Evolutionary conservation across 23 red algal genomes (phyloP), one percentile per base, ranked within the genome.

Genomic region (Cyanidioschyzon merolae): DNA sequence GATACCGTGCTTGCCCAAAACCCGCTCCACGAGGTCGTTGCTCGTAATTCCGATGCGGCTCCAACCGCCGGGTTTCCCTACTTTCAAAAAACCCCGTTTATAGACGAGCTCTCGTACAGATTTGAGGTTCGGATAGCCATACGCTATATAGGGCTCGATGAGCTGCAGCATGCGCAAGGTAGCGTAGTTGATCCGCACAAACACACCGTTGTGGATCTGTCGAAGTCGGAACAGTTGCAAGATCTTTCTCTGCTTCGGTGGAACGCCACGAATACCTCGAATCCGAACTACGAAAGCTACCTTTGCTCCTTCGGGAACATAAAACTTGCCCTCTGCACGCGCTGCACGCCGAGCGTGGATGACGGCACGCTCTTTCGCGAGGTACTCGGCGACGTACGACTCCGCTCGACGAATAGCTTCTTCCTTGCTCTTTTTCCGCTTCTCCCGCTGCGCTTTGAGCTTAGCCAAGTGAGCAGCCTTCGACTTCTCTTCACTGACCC

Each of bases 111-210:
- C 88, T 74, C 88, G 87, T 0, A 91, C 84, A 58, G 83, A 85
- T 83, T 98, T 98, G 67, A 98, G 68, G 76, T 90, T 98, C 15
- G 94, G 94, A 74, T 98, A 98, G 32, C 94, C 94, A 76, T 98
- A 98, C 39, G 94, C 88, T 50, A 98, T 86, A 58, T 98, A 98
- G 24, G 88, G 94, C 67, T 98, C 94, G 26, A 98, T 88, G 41
- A 81, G 74, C 76, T 91, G 94, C 40, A 98, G 58, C 94, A 98
- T 98, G 0, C 89, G 88, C 82, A 98, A 80, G 34, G 94, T 91
- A 24, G 94, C 89, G 39, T 90, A 89, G 79, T 98, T 98, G 21
- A 98, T 79, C 75, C 89, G 88, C 30, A 98, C 77, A 88, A 98
- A 98, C 1, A 98, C 94, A 1, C 94, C 94, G 58, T 98, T 98